Percentiles rank a stretch among this genome's conserved stretches.
These are phyloP conservation scores for Penicillium aurantiogriseum DNA, from an alignment of 2,329 filamentous ascomycete genomes.

Conservation along the genomic window DNA sequence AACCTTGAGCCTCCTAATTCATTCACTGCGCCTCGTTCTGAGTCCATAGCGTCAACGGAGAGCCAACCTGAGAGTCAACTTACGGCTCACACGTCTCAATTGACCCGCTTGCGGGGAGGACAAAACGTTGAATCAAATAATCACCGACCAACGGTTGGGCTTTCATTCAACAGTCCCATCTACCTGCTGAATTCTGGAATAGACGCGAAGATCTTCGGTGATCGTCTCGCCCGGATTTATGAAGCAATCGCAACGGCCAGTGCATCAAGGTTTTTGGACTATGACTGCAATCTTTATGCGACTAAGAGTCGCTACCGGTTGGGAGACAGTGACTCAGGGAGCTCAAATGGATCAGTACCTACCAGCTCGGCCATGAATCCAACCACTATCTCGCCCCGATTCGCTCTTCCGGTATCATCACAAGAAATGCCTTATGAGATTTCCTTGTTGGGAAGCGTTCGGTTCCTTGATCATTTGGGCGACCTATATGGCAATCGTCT, in stretches of 20 bases:
- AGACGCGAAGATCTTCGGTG: constrained; percentile 18
- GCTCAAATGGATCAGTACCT: background rate
- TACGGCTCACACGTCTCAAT: background rate
- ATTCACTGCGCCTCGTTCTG: background rate
- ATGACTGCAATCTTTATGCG: constrained; percentile 23
- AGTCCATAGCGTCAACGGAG: background rate
- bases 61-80: background rate
- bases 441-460: constrained; percentile 20
- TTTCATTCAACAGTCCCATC: constrained; percentile 21
- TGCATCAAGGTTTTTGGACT: constrained; percentile 20
- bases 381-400: background rate
- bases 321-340: constrained; percentile 1
- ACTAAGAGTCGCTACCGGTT: constrained; percentile 17
- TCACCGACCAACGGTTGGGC: background rate
- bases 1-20: background rate
- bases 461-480: constrained; percentile 27
- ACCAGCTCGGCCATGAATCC: background rate
- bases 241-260: constrained; percentile 21
- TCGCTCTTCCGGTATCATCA: background rate
- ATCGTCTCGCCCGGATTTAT: constrained; percentile 19
- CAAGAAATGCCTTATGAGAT: background rate
- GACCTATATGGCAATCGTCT: constrained; percentile 23
- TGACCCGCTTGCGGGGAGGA: background rate
- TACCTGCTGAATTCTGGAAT: constrained; percentile 25
- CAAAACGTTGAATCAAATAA: background rate